These are phyloP conservation scores for Solanum pimpinellifolium DNA, from an alignment of 257 asterid genomes.

Conservation along the genomic window DNA sequence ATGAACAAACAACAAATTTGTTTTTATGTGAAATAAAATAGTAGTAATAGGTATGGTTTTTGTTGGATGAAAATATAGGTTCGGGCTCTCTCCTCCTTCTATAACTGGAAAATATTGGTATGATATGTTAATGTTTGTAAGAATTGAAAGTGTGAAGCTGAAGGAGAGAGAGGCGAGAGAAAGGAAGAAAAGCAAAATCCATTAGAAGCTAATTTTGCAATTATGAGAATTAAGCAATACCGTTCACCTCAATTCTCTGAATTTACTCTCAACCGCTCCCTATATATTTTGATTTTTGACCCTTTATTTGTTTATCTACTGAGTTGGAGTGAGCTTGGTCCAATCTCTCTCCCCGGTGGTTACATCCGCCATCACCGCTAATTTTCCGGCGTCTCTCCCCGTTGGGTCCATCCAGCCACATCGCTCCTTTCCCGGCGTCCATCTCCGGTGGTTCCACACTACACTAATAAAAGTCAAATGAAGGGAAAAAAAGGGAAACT, in stretches of 20 bases:
- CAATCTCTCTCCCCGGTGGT: neutral
- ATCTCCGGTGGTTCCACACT: neutral
- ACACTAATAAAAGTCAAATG: neutral
- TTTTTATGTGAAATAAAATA: neutral
- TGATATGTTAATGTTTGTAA: neutral
- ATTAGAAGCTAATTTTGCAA: neutral
- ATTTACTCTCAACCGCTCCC: neutral
- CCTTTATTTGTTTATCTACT: neutral
- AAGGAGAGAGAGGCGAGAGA: neutral
- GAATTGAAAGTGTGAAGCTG: neutral
- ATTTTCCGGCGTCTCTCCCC: neutral
- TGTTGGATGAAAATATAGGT: neutral
- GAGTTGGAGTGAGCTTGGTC: neutral
- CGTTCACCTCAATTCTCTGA: neutral
- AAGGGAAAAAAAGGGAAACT: neutral
- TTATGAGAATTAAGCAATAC: neutral
- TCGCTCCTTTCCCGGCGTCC: neutral
- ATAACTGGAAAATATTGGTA: neutral
- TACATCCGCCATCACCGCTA: neutral
- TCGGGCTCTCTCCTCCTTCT: neutral
- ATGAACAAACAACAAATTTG: neutral
- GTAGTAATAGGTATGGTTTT: neutral
- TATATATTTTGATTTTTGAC: neutral
- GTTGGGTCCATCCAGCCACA: neutral
- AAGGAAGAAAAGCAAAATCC: neutral